Percentiles rank a stretch among this genome's conserved stretches.
These are phyloP conservation scores for Somion occarium DNA, from an alignment of 1,284 basidiomycete genomes.

Conservation along the genomic window DNA sequence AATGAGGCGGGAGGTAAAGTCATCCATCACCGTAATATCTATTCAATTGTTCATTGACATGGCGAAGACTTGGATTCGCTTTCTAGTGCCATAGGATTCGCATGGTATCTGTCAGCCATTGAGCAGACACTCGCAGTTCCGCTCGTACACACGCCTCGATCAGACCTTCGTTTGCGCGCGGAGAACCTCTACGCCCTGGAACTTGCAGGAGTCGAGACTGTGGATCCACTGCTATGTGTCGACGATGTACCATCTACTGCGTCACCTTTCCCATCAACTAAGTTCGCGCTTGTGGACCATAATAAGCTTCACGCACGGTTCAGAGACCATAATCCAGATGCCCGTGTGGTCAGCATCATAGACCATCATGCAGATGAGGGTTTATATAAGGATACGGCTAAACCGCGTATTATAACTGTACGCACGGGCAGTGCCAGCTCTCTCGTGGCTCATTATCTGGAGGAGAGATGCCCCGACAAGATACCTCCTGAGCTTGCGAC, in stretches of 20 bases:
- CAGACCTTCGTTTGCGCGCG: conserved; percentile 74
- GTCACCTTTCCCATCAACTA: conserved; percentile 51
- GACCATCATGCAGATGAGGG: conserved; percentile 94
- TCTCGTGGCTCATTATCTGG: conserved; percentile 59
- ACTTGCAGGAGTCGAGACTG: conserved; percentile 46
- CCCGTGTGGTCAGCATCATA: conserved; percentile 72
- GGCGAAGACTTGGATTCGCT: conserved; percentile 80
- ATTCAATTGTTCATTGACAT: conserved; percentile 1
- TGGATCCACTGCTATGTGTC: conserved; percentile 52
- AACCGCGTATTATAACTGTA: conserved; percentile 58
- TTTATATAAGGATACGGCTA: conserved; percentile 55
- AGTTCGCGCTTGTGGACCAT: conserved; percentile 87
- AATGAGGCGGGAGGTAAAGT: conserved; percentile 87
- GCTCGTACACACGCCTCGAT: conserved; percentile 65
- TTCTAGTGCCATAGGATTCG: conserved; percentile 78
- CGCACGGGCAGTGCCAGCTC: conserved; percentile 80
- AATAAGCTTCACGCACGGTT: conserved; percentile 67
- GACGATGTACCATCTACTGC: conserved; percentile 43
- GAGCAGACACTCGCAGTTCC: conserved; percentile 57
- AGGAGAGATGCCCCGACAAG: conserved; percentile 28
- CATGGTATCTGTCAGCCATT: conserved; percentile 61
- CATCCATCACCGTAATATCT: not conserved
- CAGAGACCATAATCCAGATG: conserved; percentile 32
- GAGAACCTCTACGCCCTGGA: conserved; percentile 82
- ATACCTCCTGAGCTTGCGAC: conserved; percentile 63